A percentile compares a stretch with the other conserved stretches of the same genome.
phyloP scores from a whole-genome alignment of 2,329 filamentous ascomycete species.

The Coleophoma cylindrospora region DNA sequence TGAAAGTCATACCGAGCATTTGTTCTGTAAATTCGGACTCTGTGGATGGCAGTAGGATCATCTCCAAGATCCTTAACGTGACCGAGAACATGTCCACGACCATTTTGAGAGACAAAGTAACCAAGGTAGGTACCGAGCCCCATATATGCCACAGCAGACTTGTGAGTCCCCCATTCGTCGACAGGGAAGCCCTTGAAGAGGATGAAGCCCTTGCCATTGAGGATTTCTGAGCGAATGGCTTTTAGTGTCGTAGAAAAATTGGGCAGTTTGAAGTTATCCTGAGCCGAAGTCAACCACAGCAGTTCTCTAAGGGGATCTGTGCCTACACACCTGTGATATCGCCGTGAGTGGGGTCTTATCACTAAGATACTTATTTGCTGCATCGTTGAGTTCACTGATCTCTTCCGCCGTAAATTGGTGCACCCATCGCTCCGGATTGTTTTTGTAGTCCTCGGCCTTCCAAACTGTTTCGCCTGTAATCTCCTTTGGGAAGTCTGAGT shows the following conservation, averaged over 20 bases:
- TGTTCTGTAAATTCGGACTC: constrained; percentile 85
- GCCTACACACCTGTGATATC: constrained; percentile 49
- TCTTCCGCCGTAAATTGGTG: constrained; percentile 65
- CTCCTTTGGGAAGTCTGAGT: constrained; percentile 63
- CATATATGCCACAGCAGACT: constrained; percentile 87
- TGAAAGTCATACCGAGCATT: constrained; percentile 52
- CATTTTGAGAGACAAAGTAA: constrained; percentile 85
- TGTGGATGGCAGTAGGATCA: constrained; percentile 75
- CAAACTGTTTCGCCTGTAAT: constrained; percentile 72
- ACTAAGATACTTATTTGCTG: constrained; percentile 65
- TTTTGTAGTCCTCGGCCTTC: constrained; percentile 38
- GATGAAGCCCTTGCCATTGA: constrained; percentile 85
- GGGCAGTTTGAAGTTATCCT: constrained; percentile 54
- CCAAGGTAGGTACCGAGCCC: constrained; percentile 80
- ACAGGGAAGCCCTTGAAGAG: constrained; percentile 85
- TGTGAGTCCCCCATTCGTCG: constrained; percentile 67
- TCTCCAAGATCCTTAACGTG: constrained; percentile 88
- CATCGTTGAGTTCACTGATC: constrained; percentile 58
- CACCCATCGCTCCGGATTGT: constrained; percentile 51
- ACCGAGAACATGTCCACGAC: constrained; percentile 76
- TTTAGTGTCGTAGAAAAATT: constrained; percentile 47
- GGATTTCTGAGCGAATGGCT: constrained; percentile 56
- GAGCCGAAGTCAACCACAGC: neutral
- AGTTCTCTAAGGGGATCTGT: too few species aligned
- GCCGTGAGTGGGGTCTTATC: constrained; percentile 64